Base-by-base conservation (phyloP, 2,329 filamentous ascomycete genomes). In the Exophiala sideris region DNA sequence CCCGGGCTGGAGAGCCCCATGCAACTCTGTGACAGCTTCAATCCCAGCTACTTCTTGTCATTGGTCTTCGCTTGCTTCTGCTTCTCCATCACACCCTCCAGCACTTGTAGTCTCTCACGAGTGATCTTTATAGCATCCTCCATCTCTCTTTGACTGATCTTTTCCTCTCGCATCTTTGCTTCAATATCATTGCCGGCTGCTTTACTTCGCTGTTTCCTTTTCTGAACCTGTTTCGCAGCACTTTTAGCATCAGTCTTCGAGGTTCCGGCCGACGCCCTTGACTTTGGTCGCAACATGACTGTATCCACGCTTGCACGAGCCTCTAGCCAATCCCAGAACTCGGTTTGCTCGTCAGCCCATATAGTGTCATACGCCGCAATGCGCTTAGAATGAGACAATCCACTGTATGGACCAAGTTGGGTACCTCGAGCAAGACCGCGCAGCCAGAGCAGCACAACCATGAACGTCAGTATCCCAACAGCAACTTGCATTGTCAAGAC, bases 261-360 rank as follows among this genome's bases (percentile, higher is more conserved):
- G 33, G 20, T 36, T 18, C 45, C 34, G 20, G 41, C n/a, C 14
- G 46, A 36, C 11, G 34, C n/a, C 8, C n/a, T 5, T 34, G 54
- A 47, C 38, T 58, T 46, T 34, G 56, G 62, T 56, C 72, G 70
- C 40, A 75, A 70, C 12, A 70, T 64, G 45, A 75, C 67, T 3
- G 76, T 75, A 52, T 90, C 86, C 67, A 94, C 75, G 2, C 89
- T 87, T 1, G 90, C 85, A 14, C 91, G 81, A 64, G 95, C 89
- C 69, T 96, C 91, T 3, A 96, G 75, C 91, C 91, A 96, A 54
- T 89, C 86, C 91, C 91, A 96, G 8, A 96, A 75, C 64, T 94
- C 89, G 61, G 83, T 89, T 68, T 96, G 91, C 69, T 96, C 90
- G 38, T 83, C 78, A 34, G 84, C 80, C 91, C 92, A 99, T 66